These are phyloP conservation scores for Exophiala sideris DNA, from an alignment of 2,329 filamentous ascomycete species.

Conservation along the genomic window DNA sequence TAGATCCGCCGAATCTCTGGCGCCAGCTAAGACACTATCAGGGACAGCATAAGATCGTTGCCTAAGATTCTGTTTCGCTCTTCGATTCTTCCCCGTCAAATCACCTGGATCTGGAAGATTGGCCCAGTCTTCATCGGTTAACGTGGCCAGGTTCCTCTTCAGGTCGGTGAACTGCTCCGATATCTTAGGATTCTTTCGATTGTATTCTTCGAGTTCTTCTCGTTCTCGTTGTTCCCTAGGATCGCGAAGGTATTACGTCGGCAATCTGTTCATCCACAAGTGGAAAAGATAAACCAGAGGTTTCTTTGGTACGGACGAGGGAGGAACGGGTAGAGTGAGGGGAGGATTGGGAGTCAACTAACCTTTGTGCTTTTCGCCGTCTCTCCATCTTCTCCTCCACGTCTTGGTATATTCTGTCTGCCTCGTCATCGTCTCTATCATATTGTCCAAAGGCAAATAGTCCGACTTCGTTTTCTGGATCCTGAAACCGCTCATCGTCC, in stretches of 20 bases:
- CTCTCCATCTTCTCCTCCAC: constrained; percentile 97
- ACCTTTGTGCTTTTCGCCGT: constrained; percentile 81
- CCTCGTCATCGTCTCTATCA: constrained; percentile 96
- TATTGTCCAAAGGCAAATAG: constrained; percentile 94
- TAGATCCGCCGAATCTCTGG: constrained; percentile 74
- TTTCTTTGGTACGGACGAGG: constrained; percentile 11
- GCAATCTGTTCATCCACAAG: constrained; percentile 70
- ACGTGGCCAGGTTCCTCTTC: constrained; percentile 81
- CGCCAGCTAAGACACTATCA: constrained; percentile 88
- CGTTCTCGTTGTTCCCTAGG: constrained; percentile 88
- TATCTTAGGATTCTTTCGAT: constrained; percentile 96
- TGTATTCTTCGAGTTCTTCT: constrained; percentile 89
- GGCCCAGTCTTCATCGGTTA: constrained; percentile 95
- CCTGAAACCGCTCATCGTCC: constrained; percentile 80
- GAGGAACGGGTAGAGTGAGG: constrained; percentile 18
- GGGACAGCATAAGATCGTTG: constrained; percentile 94
- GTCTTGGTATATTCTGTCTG: constrained; percentile 90
- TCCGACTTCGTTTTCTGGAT: constrained; percentile 95
- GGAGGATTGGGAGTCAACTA: constrained; percentile 47
- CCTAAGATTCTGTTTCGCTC: constrained; percentile 75
- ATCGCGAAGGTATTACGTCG: constrained; percentile 62
- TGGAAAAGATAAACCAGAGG: constrained; percentile 63
- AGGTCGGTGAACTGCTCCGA: constrained; percentile 96
- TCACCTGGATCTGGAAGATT: constrained; percentile 94
- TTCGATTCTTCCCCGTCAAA: constrained; percentile 87